phyloP scores from a whole-genome alignment of 306 rosid species.

The Vigna hirtella region DNA sequence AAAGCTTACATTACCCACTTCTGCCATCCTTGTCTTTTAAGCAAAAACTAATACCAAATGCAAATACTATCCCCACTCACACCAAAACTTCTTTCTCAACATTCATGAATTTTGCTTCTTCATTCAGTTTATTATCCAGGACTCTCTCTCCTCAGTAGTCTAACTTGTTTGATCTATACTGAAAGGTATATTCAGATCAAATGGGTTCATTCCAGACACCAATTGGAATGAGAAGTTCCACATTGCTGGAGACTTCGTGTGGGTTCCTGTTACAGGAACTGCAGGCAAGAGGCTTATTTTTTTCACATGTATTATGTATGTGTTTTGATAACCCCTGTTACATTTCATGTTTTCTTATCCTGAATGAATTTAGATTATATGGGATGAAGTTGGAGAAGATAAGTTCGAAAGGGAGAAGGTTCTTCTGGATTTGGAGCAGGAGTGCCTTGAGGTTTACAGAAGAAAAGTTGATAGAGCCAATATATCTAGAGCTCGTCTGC shows the following conservation, averaged over 20 bases:
- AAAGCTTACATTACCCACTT: conserved; percentile 81
- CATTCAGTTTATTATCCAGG: conserved; percentile 50
- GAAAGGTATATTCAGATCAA: conserved; percentile 47
- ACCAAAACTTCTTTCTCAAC: conserved; percentile 62
- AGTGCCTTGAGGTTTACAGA: conserved; percentile 82
- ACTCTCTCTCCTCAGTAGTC: conserved; percentile 43
- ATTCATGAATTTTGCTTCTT: conserved; percentile 43
- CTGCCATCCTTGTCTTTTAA: conserved; percentile 85
- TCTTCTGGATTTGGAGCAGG: conserved; percentile 89
- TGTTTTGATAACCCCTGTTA: conserved; percentile 24
- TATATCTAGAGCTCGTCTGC: conserved; percentile 83
- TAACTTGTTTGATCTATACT: conserved; percentile 45
- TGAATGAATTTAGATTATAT: conserved; percentile 73
- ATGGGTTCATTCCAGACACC: conserved; percentile 85
- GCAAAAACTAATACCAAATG: conserved; percentile 69
- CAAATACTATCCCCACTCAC: conserved; percentile 53
- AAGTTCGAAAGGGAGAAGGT: conserved; percentile 85
- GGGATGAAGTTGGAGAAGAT: conserved; percentile 99
- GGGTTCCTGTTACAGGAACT: conserved; percentile 91
- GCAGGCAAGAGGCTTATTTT: conserved; percentile 65
- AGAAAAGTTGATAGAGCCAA: conserved; percentile 91
- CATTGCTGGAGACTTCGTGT: conserved; percentile 85
- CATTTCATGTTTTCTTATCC: conserved; percentile 24
- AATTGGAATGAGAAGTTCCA: conserved; percentile 72
- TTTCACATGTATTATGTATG: conserved; percentile 28